Conservation (phyloP, 306 rosid genomes). For the Abrus pulchellus region DNA sequence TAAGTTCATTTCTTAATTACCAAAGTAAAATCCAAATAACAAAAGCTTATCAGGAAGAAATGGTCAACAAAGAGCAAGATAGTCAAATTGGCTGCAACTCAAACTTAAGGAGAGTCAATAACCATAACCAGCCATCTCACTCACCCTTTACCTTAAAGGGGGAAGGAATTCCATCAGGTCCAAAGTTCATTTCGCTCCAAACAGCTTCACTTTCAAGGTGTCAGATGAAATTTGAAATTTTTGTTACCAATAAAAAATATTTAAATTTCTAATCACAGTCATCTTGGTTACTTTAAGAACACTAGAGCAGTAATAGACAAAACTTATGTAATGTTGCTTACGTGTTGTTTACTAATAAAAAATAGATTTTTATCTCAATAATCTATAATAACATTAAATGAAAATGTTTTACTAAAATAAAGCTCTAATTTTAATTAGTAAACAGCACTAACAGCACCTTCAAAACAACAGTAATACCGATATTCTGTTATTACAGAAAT, state of each 20-base stretch:
- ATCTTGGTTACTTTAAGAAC: neutral
- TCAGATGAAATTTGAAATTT: neutral
- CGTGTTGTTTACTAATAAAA: too few species aligned
- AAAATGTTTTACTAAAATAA: too few species aligned
- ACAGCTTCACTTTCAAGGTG: neutral
- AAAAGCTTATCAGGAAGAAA: constrained; percentile 12
- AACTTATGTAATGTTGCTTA: too few species aligned
- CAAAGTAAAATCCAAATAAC: neutral
- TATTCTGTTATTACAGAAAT: neutral
- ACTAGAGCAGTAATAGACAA: too few species aligned
- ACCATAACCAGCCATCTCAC: neutral
- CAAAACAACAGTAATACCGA: neutral
- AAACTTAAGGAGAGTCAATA: constrained; percentile 2
- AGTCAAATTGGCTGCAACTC: constrained; percentile 25
- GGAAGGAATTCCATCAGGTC: neutral
- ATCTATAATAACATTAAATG: too few species aligned
- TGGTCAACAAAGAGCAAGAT: constrained; percentile 22
- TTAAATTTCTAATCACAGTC: neutral
- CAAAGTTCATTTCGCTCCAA: constrained; percentile 14
- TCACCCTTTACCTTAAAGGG: neutral
- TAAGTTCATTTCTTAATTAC: neutral
- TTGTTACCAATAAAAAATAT: too few species aligned
- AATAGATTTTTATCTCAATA: too few species aligned
- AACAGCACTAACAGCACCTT: too few species aligned
- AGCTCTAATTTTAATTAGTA: too few species aligned